Base-by-base conservation (phyloP, 2,329 filamentous ascomycete species). In the Thelonectria olida region DNA sequence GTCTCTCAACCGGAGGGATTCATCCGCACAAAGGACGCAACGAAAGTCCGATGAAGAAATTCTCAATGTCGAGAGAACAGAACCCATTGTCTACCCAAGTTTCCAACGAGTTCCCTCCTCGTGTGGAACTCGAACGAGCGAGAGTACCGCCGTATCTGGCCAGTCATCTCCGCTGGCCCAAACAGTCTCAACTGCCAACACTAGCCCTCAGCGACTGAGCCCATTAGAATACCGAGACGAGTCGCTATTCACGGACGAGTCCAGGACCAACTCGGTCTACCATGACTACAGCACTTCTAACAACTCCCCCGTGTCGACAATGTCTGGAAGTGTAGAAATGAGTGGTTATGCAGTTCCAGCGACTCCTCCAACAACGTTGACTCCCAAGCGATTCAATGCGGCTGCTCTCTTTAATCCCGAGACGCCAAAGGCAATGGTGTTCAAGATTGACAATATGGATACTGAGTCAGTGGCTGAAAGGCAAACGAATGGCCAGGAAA, bases 391-490 rank as follows among this genome's bases (percentile, higher is more conserved):
- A 22, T 71, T 54, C 67, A 7, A 67, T 67, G 6, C 67, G 5
- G 34, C 61, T 20, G 42, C 58, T 1, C 52, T n/a, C 1, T 74
- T 72, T 22, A 70, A 73, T 10, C 73, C 74, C 1, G 62, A 48
- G 5, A 76, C 74, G 0, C 74, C 74, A 1, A 74, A 67, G 23
- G 73, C 74, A 4, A 74, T 76, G 73, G 17, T 59, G 1, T 15
- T 66, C 22, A 36, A 45, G 3, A 51, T 57, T 1, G 42, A 63
- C 6, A 57, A 63, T 10, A 12, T 28, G 2, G 56, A 67, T 1
- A 12, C 59, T 3, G 61, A 65, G 9, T n/a, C 57, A 5, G 27
- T 61, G 3, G 38, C 53, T 23, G 44, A 44, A 17, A 56, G 39
- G 10, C 23, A 22, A 5, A 8, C 62, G 36, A 22, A 58, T 42